Base-by-base conservation (phyloP, 345 rosid genomes). In the Eucalyptus paniculata region DNA sequence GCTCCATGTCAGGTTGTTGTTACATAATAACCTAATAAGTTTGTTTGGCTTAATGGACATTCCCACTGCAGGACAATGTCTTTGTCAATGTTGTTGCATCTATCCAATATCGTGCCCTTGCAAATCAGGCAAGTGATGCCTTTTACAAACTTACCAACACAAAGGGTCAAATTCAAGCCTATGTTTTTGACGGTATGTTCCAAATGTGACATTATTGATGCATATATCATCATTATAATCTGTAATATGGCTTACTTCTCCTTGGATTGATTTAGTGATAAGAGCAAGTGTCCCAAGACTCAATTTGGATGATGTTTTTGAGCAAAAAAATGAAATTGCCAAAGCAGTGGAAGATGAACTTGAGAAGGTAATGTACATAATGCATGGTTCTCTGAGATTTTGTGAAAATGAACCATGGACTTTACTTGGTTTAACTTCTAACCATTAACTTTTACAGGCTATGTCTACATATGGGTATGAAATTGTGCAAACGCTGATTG, bases 1-100 rank as follows among this genome's bases (percentile, higher is more conserved):
- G 42, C 49, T 77, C 45, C 21, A n/a, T 24, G 62, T 50, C 53
- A 88, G 67, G 40, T 77, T 86, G 3, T 86, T 24, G 21, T 86
- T 16, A 8, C 8, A 1, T 49, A 28, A 62, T 14, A 21, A 32
- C 47, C 69, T 34, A 80, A 28, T 19, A 51, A 80, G 58, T 32
- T 42, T 56, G 34, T 56, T n/a, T 89, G 26, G 47, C 37, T 86
- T 50, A 67, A 12, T 60, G 72, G 32, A 60, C 60, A 58, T 80
- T 85, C 86, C 49, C 26, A 54, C 82, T 88, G 49, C 90, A 92
- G 95, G 95, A 92, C 88, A 93, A 93, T 86, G 94, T 93, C 50
- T 93, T 93, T 87, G 94, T 92, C 86, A 93, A 92, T 88, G 92
- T 93, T 54, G 94, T 93, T 58, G 94, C 94, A 34, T 93, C 94